These are phyloP conservation scores for Dissoconium aciculare DNA, from an alignment of 2,329 filamentous ascomycete species.

Conservation along the genomic window DNA sequence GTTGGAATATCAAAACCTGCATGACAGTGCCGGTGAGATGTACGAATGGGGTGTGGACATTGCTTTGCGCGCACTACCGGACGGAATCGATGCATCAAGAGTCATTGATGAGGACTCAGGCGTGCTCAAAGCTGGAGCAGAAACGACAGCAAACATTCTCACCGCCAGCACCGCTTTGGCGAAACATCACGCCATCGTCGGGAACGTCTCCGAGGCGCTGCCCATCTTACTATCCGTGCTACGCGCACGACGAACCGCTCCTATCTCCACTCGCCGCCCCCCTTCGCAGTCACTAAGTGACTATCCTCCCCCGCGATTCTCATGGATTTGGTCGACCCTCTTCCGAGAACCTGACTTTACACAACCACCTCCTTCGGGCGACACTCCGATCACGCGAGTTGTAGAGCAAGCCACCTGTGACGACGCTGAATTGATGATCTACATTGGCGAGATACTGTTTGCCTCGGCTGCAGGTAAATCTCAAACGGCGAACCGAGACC, in stretches of 20 bases:
- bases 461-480: constrained; percentile 39
- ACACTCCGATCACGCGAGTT: constrained; percentile 48
- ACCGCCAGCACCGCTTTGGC: constrained; percentile 62
- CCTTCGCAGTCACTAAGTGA: constrained; percentile 12
- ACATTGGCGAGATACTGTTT: constrained; percentile 89
- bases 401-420: constrained; percentile 49
- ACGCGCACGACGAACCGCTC: constrained; percentile 51
- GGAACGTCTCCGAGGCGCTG: constrained; percentile 53
- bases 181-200: constrained; percentile 57
- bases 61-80: constrained; percentile 42
- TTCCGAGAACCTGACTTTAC: constrained; percentile 43
- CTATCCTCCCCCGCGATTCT: not conserved
- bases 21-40: constrained; percentile 53
- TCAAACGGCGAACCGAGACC: constrained; percentile 35
- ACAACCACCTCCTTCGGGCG: constrained; percentile 52
- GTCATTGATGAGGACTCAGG: constrained; percentile 49
- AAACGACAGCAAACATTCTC: constrained; percentile 50
- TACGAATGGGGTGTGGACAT: constrained; percentile 65
- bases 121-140: constrained; percentile 36
- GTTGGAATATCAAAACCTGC: constrained; percentile 59
- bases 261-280: constrained; percentile 28
- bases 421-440: constrained; percentile 72
- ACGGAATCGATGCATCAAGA: constrained; percentile 14
- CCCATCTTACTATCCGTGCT: constrained; percentile 77
- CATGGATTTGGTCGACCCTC: constrained; percentile 8